Evolutionary conservation across 768 basidiomycete genomes (phyloP), one percentile per base, ranked within the genome.

Genomic region (Pleurotus eryngii): DNA sequence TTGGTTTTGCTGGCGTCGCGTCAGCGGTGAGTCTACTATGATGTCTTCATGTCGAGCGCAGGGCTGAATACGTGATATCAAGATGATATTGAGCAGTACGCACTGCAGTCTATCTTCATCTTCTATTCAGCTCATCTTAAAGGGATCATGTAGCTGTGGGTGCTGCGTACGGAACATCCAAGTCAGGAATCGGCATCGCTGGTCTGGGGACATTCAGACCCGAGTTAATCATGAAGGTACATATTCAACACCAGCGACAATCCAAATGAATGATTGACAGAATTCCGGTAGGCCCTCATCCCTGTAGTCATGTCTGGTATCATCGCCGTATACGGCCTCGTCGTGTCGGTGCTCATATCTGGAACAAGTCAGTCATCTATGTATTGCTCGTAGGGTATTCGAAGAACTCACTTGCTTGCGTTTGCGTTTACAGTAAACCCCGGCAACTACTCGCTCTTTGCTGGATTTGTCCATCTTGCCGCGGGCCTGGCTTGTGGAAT

Each of bases 291-390:
- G 93, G 95, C 93, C 14, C 80, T 97, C 54, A 94, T 98, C 61
- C 95, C 95, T 3, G 95, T 97, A 37, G 94, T 98, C 71, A 97
- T 98, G 95, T 91, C 93, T 57, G 95, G 95, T 75, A 97, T 97
- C 71, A 95, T 97, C 63, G 95, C 95, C 27, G 95, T 98, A 38
- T 98, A 98, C 68, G 95, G 95, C 6, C 81, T 98, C 42, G 96
- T 98, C 7, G 95, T 98, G 12, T 91, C 92, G 3, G 95, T 98
- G 27, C 82, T 98, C 57, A 97, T 97, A 60, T 81, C 89, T 15
- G 92, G 92, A 57, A 66, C 73, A 60, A 57, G 77, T 80, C 61
- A 60, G 80, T 74, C 53, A 4, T 4, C 8, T 9, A 35, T 3
- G 30, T 9, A 11, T 9, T 35, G 7, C 8, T 35, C 30, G 7